These are phyloP conservation scores for Erythrobasidium hasegawianum DNA, from an alignment of 1,284 basidiomycete genomes.

Conservation along the genomic window DNA sequence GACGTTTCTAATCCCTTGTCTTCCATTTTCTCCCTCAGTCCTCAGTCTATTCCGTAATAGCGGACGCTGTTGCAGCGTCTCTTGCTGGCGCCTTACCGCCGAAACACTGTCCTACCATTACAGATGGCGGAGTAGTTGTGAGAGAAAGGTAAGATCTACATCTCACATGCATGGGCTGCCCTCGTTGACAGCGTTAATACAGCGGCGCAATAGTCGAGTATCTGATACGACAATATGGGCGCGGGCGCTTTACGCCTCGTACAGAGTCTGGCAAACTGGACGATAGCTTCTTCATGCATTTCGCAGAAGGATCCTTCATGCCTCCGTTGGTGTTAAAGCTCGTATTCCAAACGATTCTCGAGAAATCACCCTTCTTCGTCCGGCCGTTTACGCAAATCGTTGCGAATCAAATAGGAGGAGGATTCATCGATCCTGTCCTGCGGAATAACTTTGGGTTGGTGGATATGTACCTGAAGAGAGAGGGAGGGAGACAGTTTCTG, in stretches of 20 bases:
- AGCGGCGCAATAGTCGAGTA: conserved; percentile 33
- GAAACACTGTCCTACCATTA: conserved; percentile 24
- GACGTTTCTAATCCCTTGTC: neutral
- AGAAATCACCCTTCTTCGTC: conserved; percentile 33
- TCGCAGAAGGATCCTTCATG: conserved; percentile 33
- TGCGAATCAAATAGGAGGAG: conserved; percentile 17
- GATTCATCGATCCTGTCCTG: conserved; percentile 31
- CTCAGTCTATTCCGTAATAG: conserved; percentile 18
- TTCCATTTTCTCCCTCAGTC: too few relatives aligned
- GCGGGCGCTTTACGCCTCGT: conserved; percentile 8
- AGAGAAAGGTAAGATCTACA: conserved; percentile 16
- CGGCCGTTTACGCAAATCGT: conserved; percentile 31
- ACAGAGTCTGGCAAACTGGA: conserved; percentile 11
- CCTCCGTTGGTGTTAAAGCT: conserved; percentile 30
- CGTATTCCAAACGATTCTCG: conserved; percentile 23
- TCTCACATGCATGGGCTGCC: neutral
- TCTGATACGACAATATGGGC: conserved; percentile 26
- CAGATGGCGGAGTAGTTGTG: conserved; percentile 18
- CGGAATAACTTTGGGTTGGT: conserved; percentile 22
- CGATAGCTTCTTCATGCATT: conserved; percentile 32
- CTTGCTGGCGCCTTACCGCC: conserved; percentile 24
- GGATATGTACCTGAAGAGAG: conserved; percentile 14
- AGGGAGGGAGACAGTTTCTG: conserved; percentile 26
- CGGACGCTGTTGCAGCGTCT: conserved; percentile 23
- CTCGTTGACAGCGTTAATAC: neutral